A percentile compares a stretch with the other conserved stretches of the same genome.
phyloP scores from a whole-genome alignment of 441 rosid species.

The Brassica balearica region DNA sequence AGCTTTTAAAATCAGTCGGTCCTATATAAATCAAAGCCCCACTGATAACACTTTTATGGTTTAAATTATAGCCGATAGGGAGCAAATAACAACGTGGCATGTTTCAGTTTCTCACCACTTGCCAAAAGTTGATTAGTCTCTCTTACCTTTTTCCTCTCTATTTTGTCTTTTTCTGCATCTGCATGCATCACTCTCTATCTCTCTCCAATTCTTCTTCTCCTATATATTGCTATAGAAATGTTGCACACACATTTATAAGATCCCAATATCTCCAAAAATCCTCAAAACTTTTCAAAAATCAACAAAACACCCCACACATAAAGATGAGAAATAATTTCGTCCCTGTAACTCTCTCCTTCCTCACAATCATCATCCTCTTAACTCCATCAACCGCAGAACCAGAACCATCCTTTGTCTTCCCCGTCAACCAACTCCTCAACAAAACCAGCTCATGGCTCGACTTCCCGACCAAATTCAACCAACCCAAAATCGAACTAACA shows the following conservation, averaged over 20 bases:
- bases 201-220: conserved; percentile 9
- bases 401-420: conserved; percentile 29
- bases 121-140: conserved; percentile 20
- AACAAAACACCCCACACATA: background rate
- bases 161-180: background rate
- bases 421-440: conserved; percentile 29
- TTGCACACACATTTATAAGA: background rate
- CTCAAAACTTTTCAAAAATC: background rate
- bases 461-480: conserved; percentile 17
- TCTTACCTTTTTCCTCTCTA: background rate
- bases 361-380: conserved; percentile 32
- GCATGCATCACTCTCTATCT: background rate
- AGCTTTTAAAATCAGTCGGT: background rate
- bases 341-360: conserved; percentile 33
- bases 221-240: conserved; percentile 19
- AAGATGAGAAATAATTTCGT: conserved; percentile 43
- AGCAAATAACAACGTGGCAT: conserved; percentile 1
- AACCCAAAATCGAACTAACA: conserved; percentile 40
- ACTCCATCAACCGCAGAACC: conserved; percentile 35
- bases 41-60: background rate
- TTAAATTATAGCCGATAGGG: background rate
- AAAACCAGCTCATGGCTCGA: conserved; percentile 36
- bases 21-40: background rate
- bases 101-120: conserved; percentile 18
- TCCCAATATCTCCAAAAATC: conserved; percentile 3